Percentiles rank a stretch among this genome's conserved stretches.
phyloP scores from a whole-genome alignment of 305 asterid species.

The Fraxinus xanthoxyloides region DNA sequence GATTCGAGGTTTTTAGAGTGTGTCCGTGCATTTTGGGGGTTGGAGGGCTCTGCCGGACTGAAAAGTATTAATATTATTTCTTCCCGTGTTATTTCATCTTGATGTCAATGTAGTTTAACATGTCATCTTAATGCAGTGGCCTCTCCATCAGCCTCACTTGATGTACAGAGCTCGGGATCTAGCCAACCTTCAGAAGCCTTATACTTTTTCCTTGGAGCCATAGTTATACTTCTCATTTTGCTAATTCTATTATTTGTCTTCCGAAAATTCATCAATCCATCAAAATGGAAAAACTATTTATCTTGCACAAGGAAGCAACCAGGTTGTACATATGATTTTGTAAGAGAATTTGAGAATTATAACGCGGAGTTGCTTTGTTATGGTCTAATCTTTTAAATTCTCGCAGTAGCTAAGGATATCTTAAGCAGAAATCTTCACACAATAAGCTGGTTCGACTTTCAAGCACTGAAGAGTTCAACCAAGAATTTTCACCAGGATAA shows the following conservation, averaged over 20 bases:
- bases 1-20: not conserved
- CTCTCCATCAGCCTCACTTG: conserved; percentile 39
- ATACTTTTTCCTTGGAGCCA: conserved; percentile 47
- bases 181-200: conserved; percentile 35
- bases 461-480: conserved; percentile 61
- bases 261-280: conserved; percentile 36
- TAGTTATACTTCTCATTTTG: conserved; percentile 40
- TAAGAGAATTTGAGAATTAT: not conserved
- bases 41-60: too few species aligned
- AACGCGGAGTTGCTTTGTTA: not conserved
- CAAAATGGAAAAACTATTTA: conserved; percentile 24
- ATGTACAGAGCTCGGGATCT: conserved; percentile 31
- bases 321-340: conserved; percentile 23
- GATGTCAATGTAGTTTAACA: not conserved
- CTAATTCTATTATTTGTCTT: conserved; percentile 41
- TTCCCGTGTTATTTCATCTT: not conserved
- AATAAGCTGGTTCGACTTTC: conserved; percentile 50
- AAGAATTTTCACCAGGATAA: conserved; percentile 57
- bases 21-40: too few species aligned
- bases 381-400: conserved; percentile 21
- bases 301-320: conserved; percentile 30
- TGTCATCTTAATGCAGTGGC: not conserved
- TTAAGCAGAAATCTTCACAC: conserved; percentile 55
- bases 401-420: conserved; percentile 40
- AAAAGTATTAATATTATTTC: too few species aligned